Evolutionary conservation across 2,329 filamentous ascomycete species (phyloP), one percentile per base, ranked within the genome.

Genomic region (Thermothelomyces thermophilus): DNA sequence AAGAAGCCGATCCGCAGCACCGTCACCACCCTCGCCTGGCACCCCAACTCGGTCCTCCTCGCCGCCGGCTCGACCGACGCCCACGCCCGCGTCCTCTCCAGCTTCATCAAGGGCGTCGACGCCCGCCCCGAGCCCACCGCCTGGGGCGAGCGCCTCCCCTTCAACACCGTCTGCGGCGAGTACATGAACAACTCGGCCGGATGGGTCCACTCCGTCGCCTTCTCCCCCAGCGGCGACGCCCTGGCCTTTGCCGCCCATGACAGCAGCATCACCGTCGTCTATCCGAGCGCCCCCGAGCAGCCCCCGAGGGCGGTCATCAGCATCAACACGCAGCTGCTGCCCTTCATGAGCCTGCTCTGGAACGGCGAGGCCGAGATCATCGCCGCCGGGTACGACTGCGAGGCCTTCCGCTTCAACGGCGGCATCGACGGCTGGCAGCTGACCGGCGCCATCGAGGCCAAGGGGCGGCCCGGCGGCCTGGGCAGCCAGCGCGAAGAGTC

Each of bases 1-100:
- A 97, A 97, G 82, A 98, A 97, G 79, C 93, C 93, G 17, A 95
- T 98, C 63, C 87, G 91, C 59, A 95, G 90, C 67, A 98, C 93
- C 50, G 91, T 98, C 62, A 97, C 93, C 49, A 90, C 87, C 14
- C 82, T 98, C 39, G 84, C 86, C 50, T 98, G 93, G 93, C 93
- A 98, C 70, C 93, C 93, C 31, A 98, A 98, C 76, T 94, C 87
- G 9, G 93, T 98, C 14, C 80, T 98, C 28, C 77, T 98, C 20
- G 93, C 91, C 14, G 90, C 93, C 37, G 93, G 93, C 33, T 95
- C 89, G n/a, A 96, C 93, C 31, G 93, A 98, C 69, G 93, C 91
- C 33, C 93, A 98, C 65, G 91, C 93, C 3, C 79, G 93, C 56
- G 93, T 98, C 50, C 88, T 98, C 65, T 95, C 89, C 8, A 86